Percentiles rank a stretch among this genome's conserved stretches.
phyloP scores from a whole-genome alignment of 768 basidiomycete genomes.

The Pleurotus eryngii region DNA sequence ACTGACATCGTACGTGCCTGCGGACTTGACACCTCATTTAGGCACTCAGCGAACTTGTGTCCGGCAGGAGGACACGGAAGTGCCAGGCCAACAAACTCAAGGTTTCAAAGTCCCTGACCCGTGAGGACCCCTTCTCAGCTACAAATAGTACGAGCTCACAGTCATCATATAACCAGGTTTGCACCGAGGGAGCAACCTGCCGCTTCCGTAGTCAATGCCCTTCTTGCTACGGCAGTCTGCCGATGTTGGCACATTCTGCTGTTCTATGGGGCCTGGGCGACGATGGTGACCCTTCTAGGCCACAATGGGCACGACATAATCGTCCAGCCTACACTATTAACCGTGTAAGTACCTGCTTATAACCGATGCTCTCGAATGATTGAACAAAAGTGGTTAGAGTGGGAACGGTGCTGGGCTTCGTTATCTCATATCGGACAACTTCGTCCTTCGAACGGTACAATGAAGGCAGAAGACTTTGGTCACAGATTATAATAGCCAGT shows the following conservation, averaged over 20 bases:
- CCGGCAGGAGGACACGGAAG: too few relatives aligned
- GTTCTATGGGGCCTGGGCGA: constrained; percentile 63
- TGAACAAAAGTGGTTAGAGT: constrained; percentile 21
- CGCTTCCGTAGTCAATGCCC: constrained; percentile 4
- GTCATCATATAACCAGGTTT: neutral
- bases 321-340: constrained; percentile 56
- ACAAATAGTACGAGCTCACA: neutral
- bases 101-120: neutral
- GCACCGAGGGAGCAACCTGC: constrained; percentile 6
- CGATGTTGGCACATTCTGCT: constrained; percentile 68
- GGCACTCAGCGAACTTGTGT: too few relatives aligned
- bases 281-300: constrained; percentile 52
- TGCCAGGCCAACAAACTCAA: neutral
- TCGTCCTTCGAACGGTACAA: constrained; percentile 77
- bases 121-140: neutral
- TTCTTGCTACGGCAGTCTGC: constrained; percentile 40
- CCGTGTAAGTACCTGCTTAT: constrained; percentile 46
- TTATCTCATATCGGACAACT: constrained; percentile 69
- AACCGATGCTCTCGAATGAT: neutral
- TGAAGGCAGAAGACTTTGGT: constrained; percentile 68
- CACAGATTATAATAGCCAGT: constrained; percentile 56
- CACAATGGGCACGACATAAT: constrained; percentile 38
- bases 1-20: too few relatives aligned
- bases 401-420: constrained; percentile 72
- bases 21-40: too few relatives aligned